Conservation (phyloP, 805 yeast genomes). For the Jamesozyma piceae region DNA sequence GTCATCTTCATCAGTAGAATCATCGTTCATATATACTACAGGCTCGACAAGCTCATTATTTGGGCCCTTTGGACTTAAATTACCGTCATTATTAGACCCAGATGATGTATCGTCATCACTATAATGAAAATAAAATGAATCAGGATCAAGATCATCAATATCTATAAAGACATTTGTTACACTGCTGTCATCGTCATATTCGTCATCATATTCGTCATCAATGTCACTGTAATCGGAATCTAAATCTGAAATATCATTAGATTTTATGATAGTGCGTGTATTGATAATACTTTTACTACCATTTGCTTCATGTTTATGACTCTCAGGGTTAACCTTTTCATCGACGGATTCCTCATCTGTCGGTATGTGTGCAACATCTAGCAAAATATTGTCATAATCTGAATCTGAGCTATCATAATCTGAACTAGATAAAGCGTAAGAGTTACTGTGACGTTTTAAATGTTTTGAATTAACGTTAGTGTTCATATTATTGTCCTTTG, state of each 20-base stretch:
- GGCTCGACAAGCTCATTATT: conserved; percentile 29
- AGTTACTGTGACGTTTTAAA: not conserved
- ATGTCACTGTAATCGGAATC: conserved; percentile 6
- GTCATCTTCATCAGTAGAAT: conserved; percentile 91
- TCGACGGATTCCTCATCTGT: conserved; percentile 28
- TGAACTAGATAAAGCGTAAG: conserved; percentile 8
- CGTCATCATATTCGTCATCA: conserved; percentile 22
- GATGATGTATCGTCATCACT: conserved; percentile 46
- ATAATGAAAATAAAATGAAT: conserved; percentile 29
- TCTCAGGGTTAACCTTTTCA: conserved; percentile 23
- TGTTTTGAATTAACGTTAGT: conserved; percentile 1
- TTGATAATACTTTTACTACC: conserved; percentile 25
- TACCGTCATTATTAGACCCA: conserved; percentile 14
- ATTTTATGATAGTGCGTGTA: not conserved
- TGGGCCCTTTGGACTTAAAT: conserved; percentile 8
- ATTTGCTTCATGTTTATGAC: conserved; percentile 16
- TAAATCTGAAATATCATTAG: conserved; percentile 4
- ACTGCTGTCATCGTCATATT: conserved; percentile 34
- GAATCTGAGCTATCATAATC: conserved; percentile 22
- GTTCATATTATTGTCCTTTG: conserved; percentile 1
- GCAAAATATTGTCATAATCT: conserved; percentile 28
- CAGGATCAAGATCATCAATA: conserved; percentile 32
- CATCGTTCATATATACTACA: conserved; percentile 52
- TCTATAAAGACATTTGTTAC: conserved; percentile 33
- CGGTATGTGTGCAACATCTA: conserved; percentile 29